phyloP scores from a whole-genome alignment of 2,329 filamentous ascomycete genomes.

The Colletotrichum coccodes region DNA sequence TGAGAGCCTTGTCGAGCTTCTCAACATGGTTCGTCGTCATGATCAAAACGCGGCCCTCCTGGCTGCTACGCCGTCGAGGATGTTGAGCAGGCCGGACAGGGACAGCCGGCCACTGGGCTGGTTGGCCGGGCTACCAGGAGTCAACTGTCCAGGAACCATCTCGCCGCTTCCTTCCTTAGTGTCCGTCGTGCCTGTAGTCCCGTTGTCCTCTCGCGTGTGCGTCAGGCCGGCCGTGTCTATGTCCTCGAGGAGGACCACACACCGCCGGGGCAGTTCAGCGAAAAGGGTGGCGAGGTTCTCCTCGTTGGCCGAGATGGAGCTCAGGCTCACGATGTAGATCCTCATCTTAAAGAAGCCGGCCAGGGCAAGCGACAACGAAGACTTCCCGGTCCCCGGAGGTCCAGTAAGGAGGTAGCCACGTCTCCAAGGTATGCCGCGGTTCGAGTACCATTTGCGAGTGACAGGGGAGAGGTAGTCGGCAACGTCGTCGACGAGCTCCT shows the following conservation, averaged over 20 bases:
- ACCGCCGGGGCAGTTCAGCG: constrained; percentile 72
- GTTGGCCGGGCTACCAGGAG: constrained; percentile 41
- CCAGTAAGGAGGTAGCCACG: constrained; percentile 86
- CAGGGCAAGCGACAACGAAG: constrained; percentile 75
- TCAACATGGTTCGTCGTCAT: constrained; percentile 75
- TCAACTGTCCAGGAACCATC: constrained; percentile 46
- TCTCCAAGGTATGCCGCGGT: constrained; percentile 86
- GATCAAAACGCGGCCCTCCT: constrained; percentile 71
- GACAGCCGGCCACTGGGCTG: constrained; percentile 59
- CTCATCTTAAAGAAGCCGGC: constrained; percentile 76
- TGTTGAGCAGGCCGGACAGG: constrained; percentile 82
- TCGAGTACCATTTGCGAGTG: constrained; percentile 82
- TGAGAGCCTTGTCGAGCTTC: constrained; percentile 70
- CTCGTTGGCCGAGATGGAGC: constrained; percentile 70
- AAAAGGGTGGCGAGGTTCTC: constrained; percentile 74
- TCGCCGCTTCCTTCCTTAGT: constrained; percentile 37
- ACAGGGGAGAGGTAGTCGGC: constrained; percentile 70
- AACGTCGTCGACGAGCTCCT: constrained; percentile 68
- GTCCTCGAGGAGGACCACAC: constrained; percentile 80
- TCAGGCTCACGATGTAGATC: constrained; percentile 78
- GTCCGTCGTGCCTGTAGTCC: background rate
- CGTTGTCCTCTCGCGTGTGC: constrained; percentile 59
- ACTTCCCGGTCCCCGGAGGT: constrained; percentile 84
- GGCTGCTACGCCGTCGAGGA: constrained; percentile 79
- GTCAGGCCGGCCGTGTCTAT: constrained; percentile 79